Base-by-base conservation (phyloP, 2,329 filamentous ascomycete species). In the Shiraia sp. region DNA sequence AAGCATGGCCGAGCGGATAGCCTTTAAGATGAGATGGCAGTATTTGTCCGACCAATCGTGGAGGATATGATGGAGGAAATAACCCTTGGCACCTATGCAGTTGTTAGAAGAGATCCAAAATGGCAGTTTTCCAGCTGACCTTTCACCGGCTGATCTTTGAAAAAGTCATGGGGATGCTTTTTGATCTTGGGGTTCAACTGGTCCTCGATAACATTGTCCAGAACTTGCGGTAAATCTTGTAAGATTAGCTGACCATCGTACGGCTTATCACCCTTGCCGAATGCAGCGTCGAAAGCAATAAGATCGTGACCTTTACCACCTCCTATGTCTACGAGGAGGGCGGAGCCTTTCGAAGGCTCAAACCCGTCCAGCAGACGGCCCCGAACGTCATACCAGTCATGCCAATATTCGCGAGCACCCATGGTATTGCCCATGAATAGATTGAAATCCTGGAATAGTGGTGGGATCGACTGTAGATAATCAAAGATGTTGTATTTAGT, bases 101-200 rank as follows among this genome's bases (percentile, higher is more conserved):
- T 40, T 14, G 12, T 34, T 15, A 27, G 24, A 35, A 19, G n/a
- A 16, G 12, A 12, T 29, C 6, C 13, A 10, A 12, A 27, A 27
- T 8, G 8, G 25, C 10, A n/a, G 12, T 19, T 17, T 8, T 6
- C 13, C 36, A 10, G 14, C 15, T 39, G 34, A 61, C 59, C 59
- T 36, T 55, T 51, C 13, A 63, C 43, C 2, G 51, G 40, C 42
- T 66, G 63, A 9, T 45, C 46, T 5, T 42, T 28, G 32, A 63
- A 67, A 45, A 65, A 65, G 40, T 65, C 50, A 26, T 65, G 50
- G 9, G 31, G 3, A 4, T 22, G 4, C 16, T 22, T 19, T n/a
- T 33, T 12, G 15, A 37, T 22, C 10, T 14, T 24, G 16, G 40
- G 15, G 19, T 9, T 16, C 1, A 51, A 14, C 17, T 44, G 36